These are phyloP conservation scores for Hymenoscyphus scutula DNA, from an alignment of 2,329 filamentous ascomycete species.

Conservation along the genomic window DNA sequence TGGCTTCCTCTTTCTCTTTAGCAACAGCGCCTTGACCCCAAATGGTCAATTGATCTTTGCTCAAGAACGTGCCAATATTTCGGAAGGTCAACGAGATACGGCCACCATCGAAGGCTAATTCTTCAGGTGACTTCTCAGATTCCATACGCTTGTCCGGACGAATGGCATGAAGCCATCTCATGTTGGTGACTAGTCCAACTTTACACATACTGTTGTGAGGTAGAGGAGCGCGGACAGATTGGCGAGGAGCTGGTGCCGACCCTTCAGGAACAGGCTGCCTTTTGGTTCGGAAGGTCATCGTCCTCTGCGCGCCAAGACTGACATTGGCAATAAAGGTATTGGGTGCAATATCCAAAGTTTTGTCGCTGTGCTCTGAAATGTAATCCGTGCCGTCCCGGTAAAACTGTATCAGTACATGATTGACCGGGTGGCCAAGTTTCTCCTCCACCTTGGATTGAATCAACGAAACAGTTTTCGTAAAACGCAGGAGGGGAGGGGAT, in stretches of 20 bases:
- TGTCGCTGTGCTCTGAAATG: constrained; percentile 96
- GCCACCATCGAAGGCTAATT: constrained; percentile 69
- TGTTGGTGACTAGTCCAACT: constrained; percentile 79
- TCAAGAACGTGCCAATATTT: constrained; percentile 80
- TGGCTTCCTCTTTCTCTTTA: constrained; percentile 62
- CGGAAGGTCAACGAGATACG: constrained; percentile 93
- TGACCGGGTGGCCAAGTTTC: constrained; percentile 74
- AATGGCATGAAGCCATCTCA: constrained; percentile 89
- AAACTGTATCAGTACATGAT: constrained; percentile 89
- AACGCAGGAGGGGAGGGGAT: constrained; percentile 72
- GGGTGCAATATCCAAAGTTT: constrained; percentile 84
- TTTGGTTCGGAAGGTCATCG: constrained; percentile 87
- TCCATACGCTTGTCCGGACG: constrained; percentile 75
- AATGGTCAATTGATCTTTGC: constrained; percentile 62
- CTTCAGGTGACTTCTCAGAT: constrained; percentile 64
- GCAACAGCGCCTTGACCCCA: constrained; percentile 87
- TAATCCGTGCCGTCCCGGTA: constrained; percentile 88
- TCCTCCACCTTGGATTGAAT: constrained; percentile 70
- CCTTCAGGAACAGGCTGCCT: constrained; percentile 45
- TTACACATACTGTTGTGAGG: constrained; percentile 88
- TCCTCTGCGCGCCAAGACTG: constrained; percentile 86
- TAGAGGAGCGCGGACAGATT: constrained; percentile 61
- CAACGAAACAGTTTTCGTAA: constrained; percentile 68
- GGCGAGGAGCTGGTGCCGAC: constrained; percentile 28
- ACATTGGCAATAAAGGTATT: constrained; percentile 87